Percentiles rank a stretch among this genome's conserved stretches.
Evolutionary conservation across 352 stramenopile genomes (phyloP).

Genomic region (Phytophthora pinifolia): DNA sequence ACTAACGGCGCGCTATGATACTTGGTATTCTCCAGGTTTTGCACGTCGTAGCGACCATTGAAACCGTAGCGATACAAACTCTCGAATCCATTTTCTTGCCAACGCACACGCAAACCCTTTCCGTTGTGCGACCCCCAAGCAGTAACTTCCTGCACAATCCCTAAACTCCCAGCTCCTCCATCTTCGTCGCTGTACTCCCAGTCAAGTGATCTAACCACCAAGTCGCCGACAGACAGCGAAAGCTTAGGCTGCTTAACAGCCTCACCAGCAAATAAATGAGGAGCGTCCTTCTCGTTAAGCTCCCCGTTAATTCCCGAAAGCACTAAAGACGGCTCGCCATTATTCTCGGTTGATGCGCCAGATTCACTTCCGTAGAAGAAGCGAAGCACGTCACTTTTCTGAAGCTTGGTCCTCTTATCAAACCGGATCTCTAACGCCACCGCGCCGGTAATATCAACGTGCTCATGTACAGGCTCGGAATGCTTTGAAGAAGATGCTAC

Average conservation of each 20-base stretch:
- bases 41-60: slow-evolving; percentile 61
- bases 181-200: slow-evolving; percentile 82
- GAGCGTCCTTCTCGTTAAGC: slow-evolving; percentile 22
- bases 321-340: slow-evolving; percentile 1
- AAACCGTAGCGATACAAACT: slow-evolving; percentile 67
- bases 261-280: slow-evolving; percentile 47
- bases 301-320: slow-evolving; percentile 43
- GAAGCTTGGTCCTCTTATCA: slow-evolving; percentile 55
- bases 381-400: slow-evolving; percentile 29
- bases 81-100: slow-evolving; percentile 38
- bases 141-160: slow-evolving; percentile 55
- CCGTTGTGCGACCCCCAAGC: slow-evolving; percentile 49
- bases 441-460: slow-evolving; percentile 47
- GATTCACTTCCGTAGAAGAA: slow-evolving; percentile 16
- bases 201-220: slow-evolving; percentile 59
- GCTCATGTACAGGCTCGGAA: slow-evolving; percentile 9
- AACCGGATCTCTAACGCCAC: slow-evolving; percentile 71
- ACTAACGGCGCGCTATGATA: slow-evolving; percentile 39
- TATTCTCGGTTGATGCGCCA: not conserved
- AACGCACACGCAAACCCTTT: slow-evolving; percentile 60
- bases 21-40: slow-evolving; percentile 24
- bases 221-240: slow-evolving; percentile 45
- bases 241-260: slow-evolving; percentile 22
- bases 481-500: slow-evolving; percentile 1
- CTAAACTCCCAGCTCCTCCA: slow-evolving; percentile 55